A percentile compares a stretch with the other conserved stretches of the same genome.
Conservation (phyloP, 306 rosid genomes). For the Ormosia semicastrata region DNA sequence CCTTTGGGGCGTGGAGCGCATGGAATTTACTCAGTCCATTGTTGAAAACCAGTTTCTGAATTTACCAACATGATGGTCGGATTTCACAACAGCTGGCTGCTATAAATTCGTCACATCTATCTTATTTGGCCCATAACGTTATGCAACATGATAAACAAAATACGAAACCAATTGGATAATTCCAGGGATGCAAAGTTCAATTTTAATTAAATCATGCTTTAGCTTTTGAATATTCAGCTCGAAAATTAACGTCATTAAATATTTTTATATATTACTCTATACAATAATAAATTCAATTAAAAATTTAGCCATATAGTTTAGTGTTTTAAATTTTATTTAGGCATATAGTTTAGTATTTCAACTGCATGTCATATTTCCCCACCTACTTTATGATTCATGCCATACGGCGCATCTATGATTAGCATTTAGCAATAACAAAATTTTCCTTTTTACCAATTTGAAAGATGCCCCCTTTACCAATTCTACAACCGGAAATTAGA, state of each 20-base stretch:
- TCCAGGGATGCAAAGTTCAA: background rate
- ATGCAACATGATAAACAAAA: background rate
- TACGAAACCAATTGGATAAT: background rate
- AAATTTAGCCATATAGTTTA: background rate
- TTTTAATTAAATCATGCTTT: background rate
- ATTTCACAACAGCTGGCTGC: slow-evolving; percentile 35
- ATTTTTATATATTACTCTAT: too few relatives aligned
- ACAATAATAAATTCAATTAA: background rate
- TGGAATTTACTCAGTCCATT: slow-evolving; percentile 20
- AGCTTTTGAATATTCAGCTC: background rate
- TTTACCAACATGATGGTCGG: slow-evolving; percentile 23
- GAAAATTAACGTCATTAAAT: background rate
- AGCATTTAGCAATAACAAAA: background rate
- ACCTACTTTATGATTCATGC: background rate
- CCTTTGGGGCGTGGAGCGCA: slow-evolving; percentile 34
- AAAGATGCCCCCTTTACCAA: background rate
- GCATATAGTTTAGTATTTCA: too few relatives aligned
- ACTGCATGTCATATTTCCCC: background rate
- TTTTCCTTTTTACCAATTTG: too few relatives aligned
- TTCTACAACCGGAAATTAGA: background rate
- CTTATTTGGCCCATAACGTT: slow-evolving; percentile 10
- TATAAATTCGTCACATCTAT: background rate
- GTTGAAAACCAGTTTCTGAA: slow-evolving; percentile 28
- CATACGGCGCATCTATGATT: background rate
- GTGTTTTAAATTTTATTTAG: background rate